Evolutionary conservation across 108 stramenopile genomes (phyloP), one percentile per base, ranked within the genome.

Genomic region (Skeletonema costatum): DNA sequence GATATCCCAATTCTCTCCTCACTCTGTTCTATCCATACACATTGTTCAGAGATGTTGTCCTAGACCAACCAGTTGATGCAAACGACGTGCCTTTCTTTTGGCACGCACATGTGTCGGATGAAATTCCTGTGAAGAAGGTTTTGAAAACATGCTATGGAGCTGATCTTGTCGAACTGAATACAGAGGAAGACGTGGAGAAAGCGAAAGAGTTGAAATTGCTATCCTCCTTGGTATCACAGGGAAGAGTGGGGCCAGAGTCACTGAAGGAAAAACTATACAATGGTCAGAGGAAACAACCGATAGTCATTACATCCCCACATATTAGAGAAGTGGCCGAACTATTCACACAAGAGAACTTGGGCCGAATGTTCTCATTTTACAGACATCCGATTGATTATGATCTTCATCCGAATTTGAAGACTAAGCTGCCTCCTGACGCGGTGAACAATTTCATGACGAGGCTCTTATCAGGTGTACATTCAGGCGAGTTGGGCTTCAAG

Each of bases 351-450:
- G 80, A 87, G 32, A 58, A 87, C 73, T 73, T 77, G 70, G 86
- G 86, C 2, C 36, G 86, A 6, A 76, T 71, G 74, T 76, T 84
- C 60, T 53, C 60, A 30, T 76, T 87, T 64, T 87, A 85, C 35
- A 64, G 86, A 50, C 86, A 87, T 64, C 86, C 86, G 16, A 62
- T 84, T 16, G 86, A 87, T 69, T 87, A 87, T 67, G 83, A 87
- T 60, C 29, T 85, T 8, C 84, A 85, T 19, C 83, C 84, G 1
- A 56, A 61, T 21, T 69, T 82, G 41, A 60, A 62, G 25, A 36
- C 74, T 5, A 68, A 81, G 39, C 17, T 75, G 30, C 74, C 70
- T 16, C 74, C 74, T 16, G 75, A 68, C 14, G 69, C 74, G 32
- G 70, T 60, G 2, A 78, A 85, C 44, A 85, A 87, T 75, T 83